Base-by-base conservation (phyloP, 2,329 filamentous ascomycete species). In the Claviceps monticola region DNA sequence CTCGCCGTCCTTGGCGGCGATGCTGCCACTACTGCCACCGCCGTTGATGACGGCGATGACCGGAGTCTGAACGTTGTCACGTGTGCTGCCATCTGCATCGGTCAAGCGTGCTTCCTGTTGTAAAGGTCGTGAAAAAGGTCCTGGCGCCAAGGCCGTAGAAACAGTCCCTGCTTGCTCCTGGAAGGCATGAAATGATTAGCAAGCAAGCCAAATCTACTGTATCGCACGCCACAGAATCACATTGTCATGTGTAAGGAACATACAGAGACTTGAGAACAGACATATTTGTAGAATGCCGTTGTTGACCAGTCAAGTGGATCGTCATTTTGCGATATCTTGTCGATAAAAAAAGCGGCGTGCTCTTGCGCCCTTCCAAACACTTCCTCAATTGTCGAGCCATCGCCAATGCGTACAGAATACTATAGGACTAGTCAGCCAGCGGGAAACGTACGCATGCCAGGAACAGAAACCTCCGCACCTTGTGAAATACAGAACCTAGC, bases 321-420 rank as follows among this genome's bases (percentile, higher is more conserved):
- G 4, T 56, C 53, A 23, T 71, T 70, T 48, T 71, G 71, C 1
- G 67, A 59, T 46, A 79, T 75, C 52, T 81, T 77, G 4, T 69
- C 68, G 13, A 78, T 66, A 2, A 82, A 62, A 54, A 80, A 79
- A 1, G 68, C 60, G 1, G 72, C 73, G 54, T 80, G 74, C 17
- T 73, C 68, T 38, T 68, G 57, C 50, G 73, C 75, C 26, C 72
- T 67, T 16, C 68, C 61, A 8, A 71, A 61, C 1, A 74, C 73
- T 51, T 81, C 77, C 26, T 73, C 65, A 5, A 73, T 63, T 1
- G 75, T 72, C 34, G 71, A 67, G 8, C 76, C 77, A 54, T 80
- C 74, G 13, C 78, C 78, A 17, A 73, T 64, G 47, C 61, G 66
- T n/a, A 73, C 62, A 19, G 75, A 73, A 57, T 79, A 81, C 69